Evolutionary conservation across 768 basidiomycete genomes (phyloP).

Genomic region (Tricholomella constricta): DNA sequence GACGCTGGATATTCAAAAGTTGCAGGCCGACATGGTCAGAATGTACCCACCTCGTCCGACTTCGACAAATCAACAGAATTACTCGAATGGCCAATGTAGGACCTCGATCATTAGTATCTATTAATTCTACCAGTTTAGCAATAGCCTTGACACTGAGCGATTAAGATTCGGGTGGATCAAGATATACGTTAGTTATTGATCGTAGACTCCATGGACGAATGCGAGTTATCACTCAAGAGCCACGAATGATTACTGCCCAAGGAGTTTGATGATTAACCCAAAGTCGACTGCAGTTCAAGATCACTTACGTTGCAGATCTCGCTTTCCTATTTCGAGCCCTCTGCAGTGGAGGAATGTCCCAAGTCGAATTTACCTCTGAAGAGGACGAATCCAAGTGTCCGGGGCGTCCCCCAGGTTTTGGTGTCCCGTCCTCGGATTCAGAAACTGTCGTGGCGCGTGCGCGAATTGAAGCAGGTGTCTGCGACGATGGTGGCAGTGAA

Average conservation of each 20-base stretch:
- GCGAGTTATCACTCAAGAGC: conserved; percentile 29
- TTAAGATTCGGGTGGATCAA: too few relatives aligned
- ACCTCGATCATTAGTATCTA: too few relatives aligned
- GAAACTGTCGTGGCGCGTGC: neutral
- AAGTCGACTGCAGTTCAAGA: conserved; percentile 3
- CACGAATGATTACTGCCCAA: conserved; percentile 17
- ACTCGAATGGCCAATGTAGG: too few relatives aligned
- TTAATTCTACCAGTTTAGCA: too few relatives aligned
- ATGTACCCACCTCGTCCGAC: too few relatives aligned
- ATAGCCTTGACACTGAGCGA: too few relatives aligned
- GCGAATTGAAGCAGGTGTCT: neutral
- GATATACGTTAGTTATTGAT: neutral
- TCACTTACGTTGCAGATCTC: conserved; percentile 1
- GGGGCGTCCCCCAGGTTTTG: conserved; percentile 8
- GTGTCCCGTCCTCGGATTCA: conserved; percentile 11
- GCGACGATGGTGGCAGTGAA: conserved; percentile 3
- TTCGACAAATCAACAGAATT: too few relatives aligned
- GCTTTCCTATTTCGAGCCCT: conserved; percentile 8
- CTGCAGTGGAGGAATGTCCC: conserved; percentile 5
- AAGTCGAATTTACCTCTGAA: neutral
- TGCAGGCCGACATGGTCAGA: too few relatives aligned
- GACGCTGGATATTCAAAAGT: too few relatives aligned
- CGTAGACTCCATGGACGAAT: conserved; percentile 12
- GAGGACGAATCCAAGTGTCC: neutral
- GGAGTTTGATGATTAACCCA: neutral